Evolutionary conservation across 23 red algal genomes (phyloP).

Genomic region (Chondrus crispus): DNA sequence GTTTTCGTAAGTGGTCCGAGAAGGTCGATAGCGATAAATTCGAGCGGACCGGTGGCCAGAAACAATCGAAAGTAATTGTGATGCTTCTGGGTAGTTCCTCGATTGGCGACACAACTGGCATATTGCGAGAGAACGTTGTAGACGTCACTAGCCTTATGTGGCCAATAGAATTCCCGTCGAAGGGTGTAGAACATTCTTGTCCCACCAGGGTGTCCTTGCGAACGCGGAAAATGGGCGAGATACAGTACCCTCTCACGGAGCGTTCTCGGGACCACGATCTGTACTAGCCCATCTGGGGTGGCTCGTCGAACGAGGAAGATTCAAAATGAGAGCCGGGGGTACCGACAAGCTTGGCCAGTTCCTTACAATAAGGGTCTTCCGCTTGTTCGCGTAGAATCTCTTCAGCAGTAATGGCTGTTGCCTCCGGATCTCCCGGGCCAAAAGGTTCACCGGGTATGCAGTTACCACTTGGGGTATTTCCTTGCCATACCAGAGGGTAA

Average conservation of each 20-base stretch:
- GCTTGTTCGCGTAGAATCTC: not conserved
- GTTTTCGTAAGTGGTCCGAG: not conserved
- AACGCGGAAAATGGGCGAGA: not conserved
- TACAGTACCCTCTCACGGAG: not conserved
- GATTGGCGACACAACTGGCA: not conserved
- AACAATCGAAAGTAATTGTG: not conserved
- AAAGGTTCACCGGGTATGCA: not conserved
- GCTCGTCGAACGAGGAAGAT: not conserved
- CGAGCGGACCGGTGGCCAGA: not conserved
- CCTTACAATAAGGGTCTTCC: not conserved
- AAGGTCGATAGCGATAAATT: not conserved
- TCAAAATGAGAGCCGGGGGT: not conserved
- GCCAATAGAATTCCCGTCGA: not conserved
- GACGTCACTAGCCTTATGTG: not conserved
- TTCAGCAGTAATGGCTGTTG: not conserved
- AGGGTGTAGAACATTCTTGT: not conserved
- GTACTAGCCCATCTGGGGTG: not conserved
- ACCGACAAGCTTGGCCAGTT: not conserved
- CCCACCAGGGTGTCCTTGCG: not conserved
- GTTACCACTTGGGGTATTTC: not conserved
- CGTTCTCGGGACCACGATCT: not conserved
- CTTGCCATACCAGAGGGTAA: not conserved
- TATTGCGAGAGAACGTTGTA: not conserved
- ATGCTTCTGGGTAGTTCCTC: not conserved
- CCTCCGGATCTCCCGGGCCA: not conserved